A percentile compares a stretch with the other conserved stretches of the same genome.
Evolutionary conservation across 805 yeast species (phyloP).

Genomic region (Metschnikowia colocasiae): DNA sequence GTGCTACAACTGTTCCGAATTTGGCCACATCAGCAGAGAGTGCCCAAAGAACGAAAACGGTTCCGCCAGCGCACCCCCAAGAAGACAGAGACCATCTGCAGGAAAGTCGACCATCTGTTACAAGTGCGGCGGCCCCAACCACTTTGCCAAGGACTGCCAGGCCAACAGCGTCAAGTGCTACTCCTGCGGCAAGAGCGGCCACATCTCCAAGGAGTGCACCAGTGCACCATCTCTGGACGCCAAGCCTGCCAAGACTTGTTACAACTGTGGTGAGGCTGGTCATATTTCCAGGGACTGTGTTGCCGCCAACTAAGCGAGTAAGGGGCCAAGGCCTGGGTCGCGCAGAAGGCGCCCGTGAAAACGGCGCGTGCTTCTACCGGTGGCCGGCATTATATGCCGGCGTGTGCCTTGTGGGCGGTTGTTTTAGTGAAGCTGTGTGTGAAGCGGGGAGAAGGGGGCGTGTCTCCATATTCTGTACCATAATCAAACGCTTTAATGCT

Average conservation of each 20-base stretch:
- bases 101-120: constrained; percentile 59
- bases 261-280: constrained; percentile 74
- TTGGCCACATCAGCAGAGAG: constrained; percentile 80
- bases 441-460: constrained; percentile 15
- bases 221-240: constrained; percentile 40
- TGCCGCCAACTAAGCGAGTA: constrained; percentile 15
- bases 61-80: constrained; percentile 18
- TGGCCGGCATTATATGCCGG: background rate
- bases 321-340: background rate
- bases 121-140: constrained; percentile 92
- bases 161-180: constrained; percentile 73
- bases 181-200: constrained; percentile 89
- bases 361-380: background rate
- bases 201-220: constrained; percentile 79
- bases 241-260: constrained; percentile 55
- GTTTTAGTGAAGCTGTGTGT: constrained; percentile 11
- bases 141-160: constrained; percentile 87
- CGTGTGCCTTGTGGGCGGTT: constrained; percentile 5
- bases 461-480: constrained; percentile 17
- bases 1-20: constrained; percentile 75
- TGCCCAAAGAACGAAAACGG: constrained; percentile 49
- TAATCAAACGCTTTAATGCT: constrained; percentile 19
- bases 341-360: background rate
- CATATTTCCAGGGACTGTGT: constrained; percentile 82
- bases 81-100: constrained; percentile 17